These are phyloP conservation scores for Beauveria sp. DNA, from an alignment of 2,329 filamentous ascomycete genomes.

Conservation along the genomic window DNA sequence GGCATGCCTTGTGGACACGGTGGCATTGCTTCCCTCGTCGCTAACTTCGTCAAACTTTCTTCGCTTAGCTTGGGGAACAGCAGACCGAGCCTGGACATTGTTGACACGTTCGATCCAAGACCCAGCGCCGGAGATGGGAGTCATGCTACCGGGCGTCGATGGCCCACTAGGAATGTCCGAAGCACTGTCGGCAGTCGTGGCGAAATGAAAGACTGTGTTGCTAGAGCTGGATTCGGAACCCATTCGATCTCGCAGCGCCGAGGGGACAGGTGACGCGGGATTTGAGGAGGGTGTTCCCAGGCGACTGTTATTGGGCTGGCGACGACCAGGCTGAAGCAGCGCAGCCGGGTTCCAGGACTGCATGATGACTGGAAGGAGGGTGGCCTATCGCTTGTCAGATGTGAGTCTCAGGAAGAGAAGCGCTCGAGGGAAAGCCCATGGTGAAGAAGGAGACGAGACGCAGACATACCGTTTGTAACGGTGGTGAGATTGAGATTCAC, in stretches of 20 bases:
- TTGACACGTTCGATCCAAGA: conserved; percentile 69
- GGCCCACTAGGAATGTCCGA: conserved; percentile 26
- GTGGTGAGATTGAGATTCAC: not conserved
- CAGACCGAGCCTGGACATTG: conserved; percentile 59
- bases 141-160: conserved; percentile 25
- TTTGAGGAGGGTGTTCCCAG: conserved; percentile 19
- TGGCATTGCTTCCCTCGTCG: conserved; percentile 30
- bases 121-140: conserved; percentile 36
- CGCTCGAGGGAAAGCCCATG: not conserved
- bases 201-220: conserved; percentile 35
- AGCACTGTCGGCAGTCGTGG: conserved; percentile 27
- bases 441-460: not conserved
- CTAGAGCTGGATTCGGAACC: conserved; percentile 22
- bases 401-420: not conserved
- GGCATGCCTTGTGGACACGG: conserved; percentile 29
- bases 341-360: conserved; percentile 35
- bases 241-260: conserved; percentile 17
- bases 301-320: conserved; percentile 22
- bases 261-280: conserved; percentile 16
- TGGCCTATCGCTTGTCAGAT: conserved; percentile 20
- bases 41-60: conserved; percentile 47
- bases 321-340: conserved; percentile 31
- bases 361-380: conserved; percentile 18
- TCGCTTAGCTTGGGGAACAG: conserved; percentile 56
- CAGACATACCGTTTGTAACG: conserved; percentile 10